These are phyloP conservation scores for Phaseolus lunatus DNA, from an alignment of 306 rosid species.

Conservation along the genomic window DNA sequence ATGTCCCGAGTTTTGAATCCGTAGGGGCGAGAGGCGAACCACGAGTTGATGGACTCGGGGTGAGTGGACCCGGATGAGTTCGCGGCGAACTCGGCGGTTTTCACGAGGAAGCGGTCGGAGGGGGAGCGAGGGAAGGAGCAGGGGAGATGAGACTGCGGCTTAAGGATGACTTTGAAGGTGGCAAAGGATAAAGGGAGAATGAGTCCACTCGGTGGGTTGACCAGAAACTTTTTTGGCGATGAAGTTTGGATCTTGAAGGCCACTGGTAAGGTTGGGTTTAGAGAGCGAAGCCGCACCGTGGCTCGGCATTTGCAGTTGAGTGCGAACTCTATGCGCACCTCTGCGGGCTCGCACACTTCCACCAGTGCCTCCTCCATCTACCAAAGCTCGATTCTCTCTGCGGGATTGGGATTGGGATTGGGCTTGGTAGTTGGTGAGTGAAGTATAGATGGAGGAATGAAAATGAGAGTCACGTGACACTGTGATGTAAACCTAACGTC, in stretches of 20 bases:
- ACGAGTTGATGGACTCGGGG: slow-evolving; percentile 47
- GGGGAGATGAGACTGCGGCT: slow-evolving; percentile 73
- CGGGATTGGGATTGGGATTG: background rate
- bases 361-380: slow-evolving; percentile 56
- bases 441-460: background rate
- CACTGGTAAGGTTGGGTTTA: slow-evolving; percentile 47
- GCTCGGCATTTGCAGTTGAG: slow-evolving; percentile 74
- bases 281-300: slow-evolving; percentile 63
- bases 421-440: background rate
- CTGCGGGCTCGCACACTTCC: slow-evolving; percentile 64
- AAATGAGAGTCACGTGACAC: slow-evolving; percentile 31
- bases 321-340: slow-evolving; percentile 65
- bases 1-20: slow-evolving; percentile 40
- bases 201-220: slow-evolving; percentile 76
- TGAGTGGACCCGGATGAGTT: slow-evolving; percentile 45
- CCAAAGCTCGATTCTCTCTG: background rate
- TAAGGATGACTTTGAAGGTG: slow-evolving; percentile 79
- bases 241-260: slow-evolving; percentile 89
- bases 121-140: slow-evolving; percentile 73
- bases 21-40: slow-evolving; percentile 53
- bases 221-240: slow-evolving; percentile 73
- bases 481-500: background rate
- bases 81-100: slow-evolving; percentile 46
- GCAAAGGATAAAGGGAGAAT: slow-evolving; percentile 62
- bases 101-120: slow-evolving; percentile 72